These are phyloP conservation scores for Nepenthes mirabilis DNA, from an alignment of 148 eudicot genomes.

Conservation along the genomic window DNA sequence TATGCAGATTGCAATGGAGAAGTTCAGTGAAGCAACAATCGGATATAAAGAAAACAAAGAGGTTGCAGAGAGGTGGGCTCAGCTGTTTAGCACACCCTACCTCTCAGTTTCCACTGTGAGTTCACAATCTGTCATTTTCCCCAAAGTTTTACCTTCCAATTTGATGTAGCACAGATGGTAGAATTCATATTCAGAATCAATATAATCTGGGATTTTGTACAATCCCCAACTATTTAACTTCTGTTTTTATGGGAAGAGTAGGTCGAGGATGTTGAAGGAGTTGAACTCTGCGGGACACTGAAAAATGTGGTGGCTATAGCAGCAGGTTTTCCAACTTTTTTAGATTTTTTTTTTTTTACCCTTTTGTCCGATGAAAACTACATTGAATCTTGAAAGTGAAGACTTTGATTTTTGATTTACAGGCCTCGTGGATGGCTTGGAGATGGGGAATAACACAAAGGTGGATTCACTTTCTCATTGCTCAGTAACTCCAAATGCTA, in stretches of 20 bases:
- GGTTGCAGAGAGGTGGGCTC: slow-evolving; percentile 84
- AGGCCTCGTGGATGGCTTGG: slow-evolving; percentile 96
- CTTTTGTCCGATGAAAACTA: not conserved
- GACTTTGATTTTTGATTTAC: slow-evolving; percentile 5
- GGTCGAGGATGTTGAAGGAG: slow-evolving; percentile 96
- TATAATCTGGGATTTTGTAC: too few species aligned
- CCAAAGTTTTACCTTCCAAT: not conserved
- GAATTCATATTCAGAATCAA: too few species aligned
- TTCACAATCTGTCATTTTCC: slow-evolving; percentile 1
- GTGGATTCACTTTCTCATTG: slow-evolving; percentile 11
- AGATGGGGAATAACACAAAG: slow-evolving; percentile 93
- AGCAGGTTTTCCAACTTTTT: slow-evolving; percentile 43
- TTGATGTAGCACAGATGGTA: too few species aligned
- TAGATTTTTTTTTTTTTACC: not conserved
- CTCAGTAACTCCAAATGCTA: not conserved
- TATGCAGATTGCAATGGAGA: slow-evolving; percentile 79
- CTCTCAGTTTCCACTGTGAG: slow-evolving; percentile 81
- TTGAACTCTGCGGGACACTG: slow-evolving; percentile 93
- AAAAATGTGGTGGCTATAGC: slow-evolving; percentile 93
- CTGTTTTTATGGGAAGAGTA: slow-evolving; percentile 13
- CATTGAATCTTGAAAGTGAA: not conserved
- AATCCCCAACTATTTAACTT: too few species aligned
- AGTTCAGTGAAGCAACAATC: slow-evolving; percentile 89
- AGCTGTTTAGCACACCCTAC: slow-evolving; percentile 60
- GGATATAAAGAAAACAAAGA: slow-evolving; percentile 60